A percentile compares a stretch with the other conserved stretches of the same genome.
Conservation (phyloP, 495 filamentous ascomycete species). For the Lentithecium fluviatile region DNA sequence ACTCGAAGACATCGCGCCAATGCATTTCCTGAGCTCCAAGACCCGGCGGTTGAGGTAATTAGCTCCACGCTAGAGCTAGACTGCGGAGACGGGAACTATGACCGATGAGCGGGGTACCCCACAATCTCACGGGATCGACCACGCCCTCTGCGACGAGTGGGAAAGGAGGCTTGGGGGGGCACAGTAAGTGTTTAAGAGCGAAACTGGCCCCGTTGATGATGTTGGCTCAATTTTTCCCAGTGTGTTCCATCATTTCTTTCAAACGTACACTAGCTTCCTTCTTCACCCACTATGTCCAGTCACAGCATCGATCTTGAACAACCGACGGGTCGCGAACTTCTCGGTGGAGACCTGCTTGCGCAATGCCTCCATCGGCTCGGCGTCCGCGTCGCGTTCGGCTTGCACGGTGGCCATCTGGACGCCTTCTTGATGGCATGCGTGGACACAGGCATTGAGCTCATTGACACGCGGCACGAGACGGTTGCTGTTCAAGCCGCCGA, state of each 20-base stretch:
- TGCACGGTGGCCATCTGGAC: constrained; percentile 36
- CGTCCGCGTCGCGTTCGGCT: too few species aligned
- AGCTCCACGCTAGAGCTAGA: too few species aligned
- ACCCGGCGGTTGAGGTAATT: neutral
- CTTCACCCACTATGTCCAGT: constrained; percentile 1
- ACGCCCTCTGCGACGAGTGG: too few species aligned
- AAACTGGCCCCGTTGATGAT: too few species aligned
- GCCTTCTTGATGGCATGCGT: constrained; percentile 38
- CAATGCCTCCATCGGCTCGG: too few species aligned
- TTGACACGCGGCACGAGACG: too few species aligned
- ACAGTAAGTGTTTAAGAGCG: too few species aligned
- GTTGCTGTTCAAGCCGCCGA: too few species aligned
- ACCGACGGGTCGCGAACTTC: constrained; percentile 28
- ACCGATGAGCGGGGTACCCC: constrained; percentile 6
- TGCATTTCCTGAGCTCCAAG: neutral
- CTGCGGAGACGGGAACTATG: neutral
- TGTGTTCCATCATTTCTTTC: too few species aligned
- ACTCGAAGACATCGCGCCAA: constrained; percentile 4
- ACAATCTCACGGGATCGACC: neutral
- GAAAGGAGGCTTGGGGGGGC: too few species aligned
- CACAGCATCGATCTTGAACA: constrained; percentile 5
- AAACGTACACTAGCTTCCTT: neutral
- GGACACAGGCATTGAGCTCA: constrained; percentile 35
- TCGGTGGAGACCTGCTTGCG: constrained; percentile 36
- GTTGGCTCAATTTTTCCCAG: neutral